These are phyloP conservation scores for Crithidia thermophila DNA, from an alignment of 208 protist genomes.

Conservation along the genomic window DNA sequence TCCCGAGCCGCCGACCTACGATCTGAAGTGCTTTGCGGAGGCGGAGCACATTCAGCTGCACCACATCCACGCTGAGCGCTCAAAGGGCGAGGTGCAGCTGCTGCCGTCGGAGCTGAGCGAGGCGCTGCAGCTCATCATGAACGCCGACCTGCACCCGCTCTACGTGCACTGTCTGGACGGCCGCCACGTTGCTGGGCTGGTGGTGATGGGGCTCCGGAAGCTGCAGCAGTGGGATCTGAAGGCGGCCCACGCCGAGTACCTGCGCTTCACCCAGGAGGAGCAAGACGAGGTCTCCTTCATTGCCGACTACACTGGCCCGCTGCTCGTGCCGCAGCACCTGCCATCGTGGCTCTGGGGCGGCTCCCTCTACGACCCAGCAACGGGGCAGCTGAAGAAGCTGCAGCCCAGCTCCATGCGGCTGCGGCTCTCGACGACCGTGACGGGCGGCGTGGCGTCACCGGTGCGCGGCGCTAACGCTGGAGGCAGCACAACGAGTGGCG, in stretches of 20 bases:
- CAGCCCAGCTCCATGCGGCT: constrained; percentile 15
- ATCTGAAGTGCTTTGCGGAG: constrained; percentile 64
- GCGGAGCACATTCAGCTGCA: constrained; percentile 56
- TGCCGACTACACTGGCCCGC: constrained; percentile 70
- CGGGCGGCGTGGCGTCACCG: not conserved
- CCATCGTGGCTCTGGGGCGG: constrained; percentile 71
- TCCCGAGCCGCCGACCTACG: constrained; percentile 84
- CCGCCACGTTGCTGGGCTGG: constrained; percentile 65
- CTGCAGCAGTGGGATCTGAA: constrained; percentile 71
- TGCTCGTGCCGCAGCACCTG: constrained; percentile 54
- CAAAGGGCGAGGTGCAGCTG: constrained; percentile 85
- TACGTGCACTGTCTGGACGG: constrained; percentile 92
- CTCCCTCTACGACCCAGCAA: constrained; percentile 20
- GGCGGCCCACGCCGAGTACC: constrained; percentile 63
- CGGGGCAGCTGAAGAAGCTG: constrained; percentile 17
- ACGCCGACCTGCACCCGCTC: constrained; percentile 63
- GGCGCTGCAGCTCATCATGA: constrained; percentile 64
- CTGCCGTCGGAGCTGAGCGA: constrained; percentile 68
- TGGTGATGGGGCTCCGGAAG: constrained; percentile 83
- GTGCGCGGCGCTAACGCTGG: not conserved
- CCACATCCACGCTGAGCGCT: constrained; percentile 80
- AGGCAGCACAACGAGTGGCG: not conserved
- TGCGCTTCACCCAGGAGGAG: constrained; percentile 56
- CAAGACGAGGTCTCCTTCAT: constrained; percentile 80
- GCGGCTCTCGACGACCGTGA: constrained; percentile 11